Percentiles rank a stretch among this genome's conserved stretches.
These are phyloP conservation scores for Balamuthia mandrillaris DNA, from an alignment of 208 protist genomes.

Conservation along the genomic window DNA sequence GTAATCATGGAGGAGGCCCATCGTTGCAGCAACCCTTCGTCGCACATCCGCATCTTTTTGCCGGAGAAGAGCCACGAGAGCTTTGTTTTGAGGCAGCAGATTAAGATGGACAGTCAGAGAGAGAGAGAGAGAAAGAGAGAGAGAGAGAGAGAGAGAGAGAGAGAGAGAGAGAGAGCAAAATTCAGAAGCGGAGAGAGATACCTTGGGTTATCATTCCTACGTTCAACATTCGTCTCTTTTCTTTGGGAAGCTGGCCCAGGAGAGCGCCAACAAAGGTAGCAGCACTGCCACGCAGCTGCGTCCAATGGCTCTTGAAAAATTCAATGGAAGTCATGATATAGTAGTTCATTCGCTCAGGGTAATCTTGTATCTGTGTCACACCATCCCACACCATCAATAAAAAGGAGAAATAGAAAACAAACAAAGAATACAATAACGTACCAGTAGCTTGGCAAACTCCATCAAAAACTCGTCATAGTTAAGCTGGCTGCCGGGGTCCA, in stretches of 20 bases:
- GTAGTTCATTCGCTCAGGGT: slow-evolving; percentile 52
- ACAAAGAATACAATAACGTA: not conserved
- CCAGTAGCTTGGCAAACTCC: slow-evolving; percentile 43
- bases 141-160: not conserved
- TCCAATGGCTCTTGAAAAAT: slow-evolving; percentile 46
- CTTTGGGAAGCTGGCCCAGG: slow-evolving; percentile 43
- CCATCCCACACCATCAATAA: not conserved
- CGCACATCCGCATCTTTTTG: slow-evolving; percentile 44
- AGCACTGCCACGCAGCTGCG: slow-evolving; percentile 10
- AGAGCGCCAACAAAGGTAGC: slow-evolving; percentile 48
- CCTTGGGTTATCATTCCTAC: slow-evolving; percentile 46
- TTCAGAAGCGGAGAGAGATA: no score
- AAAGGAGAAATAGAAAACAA: not conserved
- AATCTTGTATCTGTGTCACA: slow-evolving; percentile 50
- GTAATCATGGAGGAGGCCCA: slow-evolving; percentile 50
- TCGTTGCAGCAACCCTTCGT: slow-evolving; percentile 39
- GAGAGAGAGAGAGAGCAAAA: no score
- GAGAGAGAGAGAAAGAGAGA: not conserved
- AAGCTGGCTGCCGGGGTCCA: not conserved
- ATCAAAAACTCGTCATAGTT: slow-evolving; percentile 48
- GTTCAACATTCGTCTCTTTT: slow-evolving; percentile 35
- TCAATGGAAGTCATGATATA: slow-evolving; percentile 56
- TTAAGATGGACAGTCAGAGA: not conserved
- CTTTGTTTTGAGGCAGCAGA: not conserved
- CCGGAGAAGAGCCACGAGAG: slow-evolving; percentile 39